Evolutionary conservation across 2,329 filamentous ascomycete genomes (phyloP), one percentile per base, ranked within the genome.

Genomic region (Decorospora gaudefroyi): DNA sequence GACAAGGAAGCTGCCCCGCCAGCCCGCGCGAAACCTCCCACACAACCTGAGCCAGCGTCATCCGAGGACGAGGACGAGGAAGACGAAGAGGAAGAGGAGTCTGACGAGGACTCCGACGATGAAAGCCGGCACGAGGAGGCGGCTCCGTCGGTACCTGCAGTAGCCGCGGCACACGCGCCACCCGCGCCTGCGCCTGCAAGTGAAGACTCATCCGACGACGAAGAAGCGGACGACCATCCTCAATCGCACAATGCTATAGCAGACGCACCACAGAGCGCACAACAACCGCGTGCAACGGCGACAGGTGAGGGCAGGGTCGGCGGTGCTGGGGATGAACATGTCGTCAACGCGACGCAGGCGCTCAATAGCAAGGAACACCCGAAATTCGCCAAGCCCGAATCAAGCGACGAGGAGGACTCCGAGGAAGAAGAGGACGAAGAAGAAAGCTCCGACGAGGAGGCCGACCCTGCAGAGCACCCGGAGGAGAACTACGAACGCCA

Each of bases 401-500:
- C 32, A 7, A 51, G 43, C 13, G 55, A 53, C 7, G 53, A 60
- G 6, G 49, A 55, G 16, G 51, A 54, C 2, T 29, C 17, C 4
- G 46, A 47, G 15, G 61, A 62, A 15, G 62, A 62, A 19, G 55
- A 67, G 13, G 74, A 73, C 45, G 72, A 74, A 13, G 55, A 58
- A 3, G 55, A 54, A 26, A 38, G 42, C 13, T 47, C 48, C 2
- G 48, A 52, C 6, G 44, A 46, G 19, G 49, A 55, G n/a, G 25
- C 33, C 3, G 34, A 37, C 5, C 27, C 49, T 2, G 53, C 55
- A 16, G 55, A 59, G 22, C 57, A 57, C 15, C 52, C 57, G 9
- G 64, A 64, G 22, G 65, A 65, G 22, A 58, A 70, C 27, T 78
- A 78, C 51, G 75, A 77, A 43, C 71, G 74, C 46, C 75, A 78